These are phyloP conservation scores for Acanthamoeba culbertsoni DNA, from an alignment of 208 protist genomes.

Conservation along the genomic window DNA sequence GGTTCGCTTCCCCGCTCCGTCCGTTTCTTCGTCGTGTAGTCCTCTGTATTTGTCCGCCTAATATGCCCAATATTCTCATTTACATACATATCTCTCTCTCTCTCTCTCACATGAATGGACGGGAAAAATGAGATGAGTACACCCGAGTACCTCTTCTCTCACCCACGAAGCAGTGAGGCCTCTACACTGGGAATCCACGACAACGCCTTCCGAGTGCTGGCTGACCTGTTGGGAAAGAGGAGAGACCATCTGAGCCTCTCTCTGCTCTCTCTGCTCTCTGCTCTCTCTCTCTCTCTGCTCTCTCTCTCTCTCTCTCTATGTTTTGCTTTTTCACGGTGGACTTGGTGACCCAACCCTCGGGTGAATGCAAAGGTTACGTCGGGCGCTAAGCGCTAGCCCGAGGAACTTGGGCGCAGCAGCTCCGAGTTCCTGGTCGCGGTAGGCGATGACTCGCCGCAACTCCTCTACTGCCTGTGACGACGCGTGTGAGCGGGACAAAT, in stretches of 20 bases:
- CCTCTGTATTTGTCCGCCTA: neutral
- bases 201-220: conserved; percentile 75
- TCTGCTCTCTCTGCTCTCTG: no score
- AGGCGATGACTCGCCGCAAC: conserved; percentile 72
- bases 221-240: conserved; percentile 1
- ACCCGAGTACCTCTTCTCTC: neutral
- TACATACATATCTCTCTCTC: neutral
- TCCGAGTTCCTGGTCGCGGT: conserved; percentile 71
- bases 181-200: conserved; percentile 94
- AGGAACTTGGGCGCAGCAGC: conserved; percentile 75
- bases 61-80: neutral
- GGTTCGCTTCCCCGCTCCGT: neutral
- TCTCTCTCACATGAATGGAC: no score
- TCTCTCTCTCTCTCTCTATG: no score
- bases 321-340: neutral
- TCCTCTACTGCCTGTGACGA: conserved; percentile 73
- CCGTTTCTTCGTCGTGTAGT: neutral
- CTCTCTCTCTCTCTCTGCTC: no score
- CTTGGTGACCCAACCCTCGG: conserved; percentile 76
- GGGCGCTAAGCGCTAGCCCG: conserved; percentile 80
- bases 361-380: conserved; percentile 95
- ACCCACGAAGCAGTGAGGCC: conserved; percentile 93
- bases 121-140: neutral
- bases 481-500: neutral
- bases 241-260: neutral